Evolutionary conservation across 768 basidiomycete species (phyloP).

Genomic region (Hortiboletus campestris): DNA sequence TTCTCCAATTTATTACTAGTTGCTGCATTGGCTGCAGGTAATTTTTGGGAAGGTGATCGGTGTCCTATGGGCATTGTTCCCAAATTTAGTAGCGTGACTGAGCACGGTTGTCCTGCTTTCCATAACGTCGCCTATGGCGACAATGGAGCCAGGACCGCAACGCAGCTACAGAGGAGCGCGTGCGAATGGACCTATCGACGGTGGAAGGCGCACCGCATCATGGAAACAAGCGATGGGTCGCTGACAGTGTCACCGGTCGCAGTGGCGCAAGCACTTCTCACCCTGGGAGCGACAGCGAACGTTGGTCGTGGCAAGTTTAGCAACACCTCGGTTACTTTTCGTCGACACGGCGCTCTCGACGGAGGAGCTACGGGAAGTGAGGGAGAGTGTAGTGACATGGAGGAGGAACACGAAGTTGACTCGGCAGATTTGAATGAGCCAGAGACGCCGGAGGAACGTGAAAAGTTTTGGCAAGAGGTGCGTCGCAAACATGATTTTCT

Average conservation of each 20-base stretch:
- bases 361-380: slow-evolving; percentile 32
- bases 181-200: slow-evolving; percentile 23
- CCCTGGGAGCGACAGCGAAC: slow-evolving; percentile 44
- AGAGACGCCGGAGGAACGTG: slow-evolving; percentile 61
- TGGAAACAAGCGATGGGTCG: slow-evolving; percentile 64
- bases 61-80: too few relatives aligned
- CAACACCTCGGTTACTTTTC: slow-evolving; percentile 41
- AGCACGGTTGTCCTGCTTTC: too few relatives aligned
- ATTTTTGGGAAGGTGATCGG: too few relatives aligned
- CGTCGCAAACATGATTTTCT: slow-evolving; percentile 24
- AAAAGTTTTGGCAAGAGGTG: slow-evolving; percentile 73
- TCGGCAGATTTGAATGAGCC: slow-evolving; percentile 46
- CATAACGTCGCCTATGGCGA: slow-evolving; percentile 14
- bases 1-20: too few relatives aligned
- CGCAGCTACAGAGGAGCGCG: slow-evolving; percentile 20
- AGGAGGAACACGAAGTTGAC: slow-evolving; percentile 30
- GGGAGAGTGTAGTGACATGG: slow-evolving; percentile 36
- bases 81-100: too few relatives aligned
- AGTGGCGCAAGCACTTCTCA: slow-evolving; percentile 36
- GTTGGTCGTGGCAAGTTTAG: slow-evolving; percentile 55
- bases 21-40: too few relatives aligned
- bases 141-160: slow-evolving; percentile 28
- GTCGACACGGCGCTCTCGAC: slow-evolving; percentile 24
- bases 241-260: slow-evolving; percentile 36
- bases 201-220: slow-evolving; percentile 33